Conservation (phyloP, 768 basidiomycete genomes). For the Tremella yokohamensis region DNA sequence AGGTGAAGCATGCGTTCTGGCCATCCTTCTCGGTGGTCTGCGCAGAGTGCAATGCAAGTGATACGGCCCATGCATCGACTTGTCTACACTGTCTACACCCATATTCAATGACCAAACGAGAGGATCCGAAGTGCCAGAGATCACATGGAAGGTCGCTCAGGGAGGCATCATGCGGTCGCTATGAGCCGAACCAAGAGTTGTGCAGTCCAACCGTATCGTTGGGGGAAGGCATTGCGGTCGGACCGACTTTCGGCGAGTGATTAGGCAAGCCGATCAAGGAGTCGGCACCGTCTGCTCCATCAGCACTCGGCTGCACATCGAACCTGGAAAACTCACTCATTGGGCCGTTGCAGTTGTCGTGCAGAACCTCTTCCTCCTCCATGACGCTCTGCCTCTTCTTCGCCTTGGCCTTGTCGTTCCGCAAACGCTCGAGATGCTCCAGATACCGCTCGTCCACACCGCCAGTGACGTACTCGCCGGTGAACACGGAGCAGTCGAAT, state of each 20-base stretch:
- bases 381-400: conserved; percentile 51
- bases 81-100: too few relatives aligned
- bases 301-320: conserved; percentile 2
- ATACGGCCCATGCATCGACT: too few relatives aligned
- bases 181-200: conserved; percentile 49
- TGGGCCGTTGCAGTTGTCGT: conserved; percentile 47
- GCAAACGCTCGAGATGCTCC: conserved; percentile 64
- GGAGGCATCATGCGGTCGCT: neutral
- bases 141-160: too few relatives aligned
- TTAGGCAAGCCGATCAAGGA: conserved; percentile 50
- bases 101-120: too few relatives aligned
- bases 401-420: conserved; percentile 75
- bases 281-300: conserved; percentile 47
- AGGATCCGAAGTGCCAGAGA: too few relatives aligned
- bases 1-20: too few relatives aligned
- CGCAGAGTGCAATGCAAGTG: too few relatives aligned
- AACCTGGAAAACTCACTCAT: conserved; percentile 46
- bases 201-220: conserved; percentile 51
- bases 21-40: too few relatives aligned
- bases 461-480: conserved; percentile 93
- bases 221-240: conserved; percentile 30
- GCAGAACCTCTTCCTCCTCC: conserved; percentile 34
- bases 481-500: conserved; percentile 98
- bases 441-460: conserved; percentile 83
- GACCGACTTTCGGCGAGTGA: conserved; percentile 47